These are phyloP conservation scores for Paraphoma sp. DNA, from an alignment of 2,329 filamentous ascomycete genomes.

Conservation along the genomic window DNA sequence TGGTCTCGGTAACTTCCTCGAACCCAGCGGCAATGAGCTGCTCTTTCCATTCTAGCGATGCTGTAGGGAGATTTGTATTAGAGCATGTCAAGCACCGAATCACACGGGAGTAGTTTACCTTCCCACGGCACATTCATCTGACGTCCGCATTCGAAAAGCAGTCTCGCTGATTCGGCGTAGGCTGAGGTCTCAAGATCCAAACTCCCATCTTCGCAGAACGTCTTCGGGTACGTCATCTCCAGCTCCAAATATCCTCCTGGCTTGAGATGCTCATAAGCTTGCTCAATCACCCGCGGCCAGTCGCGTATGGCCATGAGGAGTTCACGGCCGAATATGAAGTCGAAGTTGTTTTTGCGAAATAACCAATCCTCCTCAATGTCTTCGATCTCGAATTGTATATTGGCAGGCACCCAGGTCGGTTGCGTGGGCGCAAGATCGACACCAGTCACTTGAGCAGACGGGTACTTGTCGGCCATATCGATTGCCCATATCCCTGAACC, in stretches of 20 bases:
- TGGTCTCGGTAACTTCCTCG: constrained; percentile 8
- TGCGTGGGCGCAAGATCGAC: constrained; percentile 36
- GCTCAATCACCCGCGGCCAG: constrained; percentile 43
- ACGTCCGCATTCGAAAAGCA: constrained; percentile 9
- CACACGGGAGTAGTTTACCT: no score
- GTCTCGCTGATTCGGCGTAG: constrained; percentile 8
- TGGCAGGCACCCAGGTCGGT: constrained; percentile 42
- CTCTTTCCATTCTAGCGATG: constrained; percentile 7
- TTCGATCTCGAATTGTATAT: constrained; percentile 51
- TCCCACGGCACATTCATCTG: constrained; percentile 10
- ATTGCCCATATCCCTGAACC: constrained; percentile 51
- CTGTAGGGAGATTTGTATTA: no score
- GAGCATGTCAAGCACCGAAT: no score
- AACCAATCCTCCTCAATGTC: constrained; percentile 49
- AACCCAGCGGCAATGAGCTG: constrained; percentile 7
- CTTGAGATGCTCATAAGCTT: constrained; percentile 33
- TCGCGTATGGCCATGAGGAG: constrained; percentile 49
- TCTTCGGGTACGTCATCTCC: constrained; percentile 10
- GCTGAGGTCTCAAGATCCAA: constrained; percentile 10
- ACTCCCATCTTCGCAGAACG: constrained; percentile 8
- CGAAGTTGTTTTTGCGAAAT: constrained; percentile 30
- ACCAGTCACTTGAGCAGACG: constrained; percentile 12
- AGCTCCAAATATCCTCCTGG: constrained; percentile 52
- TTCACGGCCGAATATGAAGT: constrained; percentile 51
- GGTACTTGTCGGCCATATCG: constrained; percentile 30